Conservation (phyloP, 1,139 yeast genomes). For the Schizosaccharomyces versatilis region DNA sequence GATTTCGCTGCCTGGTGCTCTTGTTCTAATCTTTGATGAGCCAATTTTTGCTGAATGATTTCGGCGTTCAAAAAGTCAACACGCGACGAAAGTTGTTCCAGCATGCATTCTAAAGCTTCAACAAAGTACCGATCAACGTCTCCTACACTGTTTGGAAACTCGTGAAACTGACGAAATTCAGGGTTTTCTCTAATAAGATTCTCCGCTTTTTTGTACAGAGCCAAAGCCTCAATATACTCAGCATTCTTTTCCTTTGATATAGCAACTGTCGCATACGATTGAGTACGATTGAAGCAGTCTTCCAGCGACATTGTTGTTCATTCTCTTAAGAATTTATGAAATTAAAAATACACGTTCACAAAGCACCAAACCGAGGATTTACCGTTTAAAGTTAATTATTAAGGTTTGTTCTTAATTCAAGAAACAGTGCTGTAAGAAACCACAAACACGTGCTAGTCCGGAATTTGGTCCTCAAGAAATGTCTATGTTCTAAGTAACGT, state of each 20-base stretch:
- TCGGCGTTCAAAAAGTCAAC: background rate
- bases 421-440: no score
- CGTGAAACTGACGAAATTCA: background rate
- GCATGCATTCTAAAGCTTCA: background rate
- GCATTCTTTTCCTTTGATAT: background rate
- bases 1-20: no score
- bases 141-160: background rate
- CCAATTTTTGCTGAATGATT: background rate
- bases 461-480: no score
- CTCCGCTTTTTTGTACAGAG: background rate
- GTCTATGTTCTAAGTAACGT: no score
- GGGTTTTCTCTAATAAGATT: background rate
- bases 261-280: background rate
- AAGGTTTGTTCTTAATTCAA: no score
- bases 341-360: background rate
- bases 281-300: background rate
- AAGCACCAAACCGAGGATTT: no score
- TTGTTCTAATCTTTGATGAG: background rate
- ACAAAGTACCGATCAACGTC: background rate
- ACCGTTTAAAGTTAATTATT: no score
- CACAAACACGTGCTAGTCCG: no score
- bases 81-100: background rate
- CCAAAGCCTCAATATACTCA: background rate
- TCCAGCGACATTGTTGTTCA: background rate
- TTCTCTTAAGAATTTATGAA: background rate